Evolutionary conservation across 2,329 filamentous ascomycete genomes (phyloP), one percentile per base, ranked within the genome.

Genomic region (Penicillium sp.): DNA sequence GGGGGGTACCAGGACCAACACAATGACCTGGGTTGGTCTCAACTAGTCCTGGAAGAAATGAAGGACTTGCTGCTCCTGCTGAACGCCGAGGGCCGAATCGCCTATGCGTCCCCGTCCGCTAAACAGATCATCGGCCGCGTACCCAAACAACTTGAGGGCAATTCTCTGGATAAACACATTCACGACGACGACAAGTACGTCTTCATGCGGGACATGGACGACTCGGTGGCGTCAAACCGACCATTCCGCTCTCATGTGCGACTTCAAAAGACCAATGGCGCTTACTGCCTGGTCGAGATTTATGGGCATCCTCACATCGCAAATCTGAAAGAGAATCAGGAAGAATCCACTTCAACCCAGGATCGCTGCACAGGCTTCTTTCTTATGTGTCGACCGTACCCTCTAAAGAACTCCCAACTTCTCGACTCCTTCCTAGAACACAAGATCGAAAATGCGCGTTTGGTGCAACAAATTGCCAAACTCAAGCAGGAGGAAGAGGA

Each of bases 391-490:
- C 79, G 90, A 14, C 87, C 87, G 1, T 95, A 96, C 63, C 89
- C 88, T 4, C 94, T 86, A 19, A 90, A 86, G 68, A 94, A 91
- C 59, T 84, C 88, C 1, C 80, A 79, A 3, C 75, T 96, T 8
- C 75, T 96, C 14, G 90, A 97, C 67, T 94, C 89, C 0, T 96
- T 96, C 57, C 74, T 97, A 18, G 91, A 97, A 63, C 90, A 96
- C 70, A 96, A 96, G 67, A 91, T 95, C 39, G 91, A 96, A 64
- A 95, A 96, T 57, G 89, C 95, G 69, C 80, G 90, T 4, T 68
- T 97, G 33, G 82, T 81, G 57, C 85, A 87, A 54, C 81, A 87
- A 29, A 94, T 97, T 47, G 82, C 84, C 13, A 88, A 94, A 66
- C 73, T 96, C 39, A 87, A 86, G 53, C 78, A 79, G 46, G 91